Conservation (phyloP, 2,329 filamentous ascomycete genomes). For the Calonectria hawksworthii region DNA sequence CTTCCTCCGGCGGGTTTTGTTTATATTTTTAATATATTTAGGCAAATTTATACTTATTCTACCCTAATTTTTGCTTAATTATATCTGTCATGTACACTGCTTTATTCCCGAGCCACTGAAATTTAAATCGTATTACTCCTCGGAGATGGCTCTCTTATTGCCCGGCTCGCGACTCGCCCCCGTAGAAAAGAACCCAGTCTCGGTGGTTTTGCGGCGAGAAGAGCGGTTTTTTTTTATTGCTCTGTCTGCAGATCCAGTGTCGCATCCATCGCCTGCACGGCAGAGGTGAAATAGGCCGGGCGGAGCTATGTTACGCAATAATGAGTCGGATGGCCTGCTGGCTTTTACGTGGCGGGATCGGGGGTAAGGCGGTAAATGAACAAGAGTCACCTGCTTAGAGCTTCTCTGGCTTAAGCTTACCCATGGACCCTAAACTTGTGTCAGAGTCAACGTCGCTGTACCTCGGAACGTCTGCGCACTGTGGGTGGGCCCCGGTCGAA, state of each 20-base stretch:
- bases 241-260: conserved; percentile 10
- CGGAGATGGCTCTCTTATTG: not conserved
- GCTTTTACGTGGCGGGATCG: conserved; percentile 3
- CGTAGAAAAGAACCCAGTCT: conserved; percentile 15
- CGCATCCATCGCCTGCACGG: conserved; percentile 10
- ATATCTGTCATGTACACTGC: not conserved
- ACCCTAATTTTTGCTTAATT: not conserved
- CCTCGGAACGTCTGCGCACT: conserved; percentile 11
- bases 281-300: not conserved
- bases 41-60: not conserved
- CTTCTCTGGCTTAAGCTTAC: conserved; percentile 45
- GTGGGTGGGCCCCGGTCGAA: not conserved
- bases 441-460: conserved; percentile 29
- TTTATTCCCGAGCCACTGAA: not conserved
- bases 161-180: not conserved
- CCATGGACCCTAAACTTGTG: conserved; percentile 37
- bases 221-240: conserved; percentile 11
- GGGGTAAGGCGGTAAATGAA: not conserved
- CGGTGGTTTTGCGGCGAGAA: conserved; percentile 33
- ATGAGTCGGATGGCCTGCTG: conserved; percentile 3
- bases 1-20: not conserved
- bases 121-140: not conserved
- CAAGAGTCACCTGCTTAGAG: conserved; percentile 14
- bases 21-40: not conserved
- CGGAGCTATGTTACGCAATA: conserved; percentile 12